phyloP scores from a whole-genome alignment of 768 basidiomycete genomes.

The Gloeopeniophorella convolvens region DNA sequence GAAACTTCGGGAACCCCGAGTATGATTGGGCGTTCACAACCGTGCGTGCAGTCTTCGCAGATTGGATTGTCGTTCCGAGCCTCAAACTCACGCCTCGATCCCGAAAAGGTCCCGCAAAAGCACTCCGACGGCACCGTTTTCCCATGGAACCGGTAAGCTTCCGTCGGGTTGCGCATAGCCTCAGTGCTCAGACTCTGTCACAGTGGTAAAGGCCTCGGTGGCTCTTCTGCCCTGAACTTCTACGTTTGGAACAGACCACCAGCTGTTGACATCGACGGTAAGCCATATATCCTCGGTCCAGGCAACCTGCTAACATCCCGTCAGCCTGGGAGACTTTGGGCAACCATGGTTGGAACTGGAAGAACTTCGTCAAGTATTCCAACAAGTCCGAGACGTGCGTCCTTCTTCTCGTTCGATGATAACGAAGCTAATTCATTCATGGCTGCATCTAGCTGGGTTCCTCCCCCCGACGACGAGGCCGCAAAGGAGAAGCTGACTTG shows the following conservation, averaged over 20 bases:
- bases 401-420: background rate
- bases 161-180: background rate
- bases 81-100: too few relatives aligned
- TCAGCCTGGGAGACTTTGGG: constrained; percentile 5
- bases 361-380: constrained; percentile 6
- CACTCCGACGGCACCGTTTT: background rate
- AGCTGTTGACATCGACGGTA: constrained; percentile 10
- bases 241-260: constrained; percentile 1
- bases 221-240: constrained; percentile 8
- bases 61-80: background rate
- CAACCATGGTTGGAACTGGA: constrained; percentile 12
- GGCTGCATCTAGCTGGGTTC: background rate
- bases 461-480: background rate
- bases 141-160: background rate
- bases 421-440: background rate
- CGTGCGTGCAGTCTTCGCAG: background rate
- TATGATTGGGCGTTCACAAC: constrained; percentile 8
- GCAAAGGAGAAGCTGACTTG: background rate
- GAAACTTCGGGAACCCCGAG: background rate
- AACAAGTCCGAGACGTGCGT: background rate
- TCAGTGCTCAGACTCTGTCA: background rate
- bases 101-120: constrained; percentile 6
- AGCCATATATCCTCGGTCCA: background rate
- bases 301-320: background rate
- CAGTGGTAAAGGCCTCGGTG: constrained; percentile 14